Conservation (phyloP, 805 yeast species). For the Starmerella bombi region DNA sequence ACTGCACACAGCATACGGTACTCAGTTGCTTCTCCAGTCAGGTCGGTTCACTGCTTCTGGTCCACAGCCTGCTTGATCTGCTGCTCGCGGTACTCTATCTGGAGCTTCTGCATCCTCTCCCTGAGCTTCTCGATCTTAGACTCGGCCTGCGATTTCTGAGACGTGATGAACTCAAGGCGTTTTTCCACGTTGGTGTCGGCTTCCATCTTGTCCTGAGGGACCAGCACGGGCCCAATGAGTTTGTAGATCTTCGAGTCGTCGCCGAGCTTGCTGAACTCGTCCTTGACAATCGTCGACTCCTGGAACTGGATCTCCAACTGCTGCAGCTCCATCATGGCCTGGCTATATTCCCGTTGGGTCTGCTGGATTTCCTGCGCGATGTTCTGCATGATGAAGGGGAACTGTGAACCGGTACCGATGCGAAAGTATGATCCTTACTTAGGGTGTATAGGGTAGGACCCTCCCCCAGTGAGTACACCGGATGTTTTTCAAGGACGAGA, state of each 20-base stretch:
- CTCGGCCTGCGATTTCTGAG: slow-evolving; percentile 71
- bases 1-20: no score
- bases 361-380: slow-evolving; percentile 17
- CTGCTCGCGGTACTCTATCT: slow-evolving; percentile 17
- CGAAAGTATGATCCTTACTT: no score
- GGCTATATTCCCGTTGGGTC: slow-evolving; percentile 28
- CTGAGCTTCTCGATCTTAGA: slow-evolving; percentile 47
- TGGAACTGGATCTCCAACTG: slow-evolving; percentile 86
- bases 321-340: slow-evolving; percentile 59
- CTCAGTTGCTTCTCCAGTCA: no score
- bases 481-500: slow-evolving; percentile 29
- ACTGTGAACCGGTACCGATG: no score
- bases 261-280: slow-evolving; percentile 55
- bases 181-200: slow-evolving; percentile 75
- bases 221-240: slow-evolving; percentile 78
- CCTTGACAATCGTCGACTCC: slow-evolving; percentile 79
- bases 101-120: slow-evolving; percentile 37
- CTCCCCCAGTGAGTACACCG: no score
- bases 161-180: slow-evolving; percentile 73
- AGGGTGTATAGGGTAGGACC: no score
- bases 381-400: slow-evolving; percentile 8
- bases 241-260: slow-evolving; percentile 72
- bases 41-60: slow-evolving; percentile 4
- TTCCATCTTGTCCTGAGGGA: slow-evolving; percentile 78
- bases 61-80: slow-evolving; percentile 16